A percentile compares a stretch with the other conserved stretches of the same genome.
Conservation (phyloP, 2,329 filamentous ascomycete genomes). For the Ascochyta lentis region DNA sequence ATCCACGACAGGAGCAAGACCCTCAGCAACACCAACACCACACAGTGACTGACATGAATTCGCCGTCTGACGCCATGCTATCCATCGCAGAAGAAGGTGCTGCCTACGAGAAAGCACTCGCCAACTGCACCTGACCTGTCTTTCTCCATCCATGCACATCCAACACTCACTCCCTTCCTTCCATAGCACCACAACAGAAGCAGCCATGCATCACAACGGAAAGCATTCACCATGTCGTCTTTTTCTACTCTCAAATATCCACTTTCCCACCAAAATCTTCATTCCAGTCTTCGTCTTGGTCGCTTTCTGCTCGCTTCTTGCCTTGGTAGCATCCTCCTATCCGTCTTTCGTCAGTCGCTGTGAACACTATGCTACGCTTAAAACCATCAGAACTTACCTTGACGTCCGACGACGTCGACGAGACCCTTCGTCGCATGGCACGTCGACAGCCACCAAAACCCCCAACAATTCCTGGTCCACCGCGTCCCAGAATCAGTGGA, state of each 20-base stretch:
- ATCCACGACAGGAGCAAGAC: background rate
- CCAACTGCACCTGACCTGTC: background rate
- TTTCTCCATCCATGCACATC: background rate
- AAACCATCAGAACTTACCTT: conserved; percentile 46
- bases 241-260: background rate
- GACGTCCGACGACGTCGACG: conserved; percentile 46
- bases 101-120: background rate
- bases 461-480: conserved; percentile 3
- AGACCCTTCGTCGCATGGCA: conserved; percentile 42
- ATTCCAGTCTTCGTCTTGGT: background rate
- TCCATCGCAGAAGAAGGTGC: background rate
- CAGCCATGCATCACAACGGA: conserved; percentile 2
- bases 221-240: background rate
- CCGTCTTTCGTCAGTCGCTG: conserved; percentile 14
- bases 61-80: background rate
- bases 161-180: background rate
- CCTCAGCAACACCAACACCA: background rate
- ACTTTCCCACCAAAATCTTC: background rate
- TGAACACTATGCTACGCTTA: conserved; percentile 43
- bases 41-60: too few relatives aligned
- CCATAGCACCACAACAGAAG: background rate
- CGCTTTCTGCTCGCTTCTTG: conserved; percentile 21
- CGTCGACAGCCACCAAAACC: conserved; percentile 24
- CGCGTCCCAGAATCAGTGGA: conserved; percentile 3
- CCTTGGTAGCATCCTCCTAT: conserved; percentile 16